Percentiles rank a stretch among this genome's conserved stretches.
phyloP scores from a whole-genome alignment of 192 early-diverging fungal species.

The Backusella morwellensis region DNA sequence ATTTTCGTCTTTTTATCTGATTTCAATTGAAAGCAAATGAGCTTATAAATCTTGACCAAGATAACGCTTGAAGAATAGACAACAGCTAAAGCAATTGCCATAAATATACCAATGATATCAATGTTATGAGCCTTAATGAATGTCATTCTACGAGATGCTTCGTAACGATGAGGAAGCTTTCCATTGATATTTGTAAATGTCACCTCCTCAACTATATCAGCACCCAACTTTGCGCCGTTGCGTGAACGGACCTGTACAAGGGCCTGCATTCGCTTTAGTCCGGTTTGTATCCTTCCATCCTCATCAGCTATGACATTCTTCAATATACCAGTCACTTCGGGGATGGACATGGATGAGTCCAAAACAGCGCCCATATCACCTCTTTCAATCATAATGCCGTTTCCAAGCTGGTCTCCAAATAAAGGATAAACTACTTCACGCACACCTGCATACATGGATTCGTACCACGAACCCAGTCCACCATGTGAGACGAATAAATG shows the following conservation, averaged over 20 bases:
- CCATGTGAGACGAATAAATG: constrained; percentile 30
- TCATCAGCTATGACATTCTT: not conserved
- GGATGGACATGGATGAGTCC: not conserved
- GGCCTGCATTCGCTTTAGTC: not conserved
- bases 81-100: not conserved
- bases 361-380: not conserved
- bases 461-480: constrained; percentile 26
- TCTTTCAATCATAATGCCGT: not conserved
- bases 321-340: not conserved
- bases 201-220: constrained; percentile 26
- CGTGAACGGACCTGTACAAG: constrained; percentile 20
- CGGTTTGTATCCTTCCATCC: not conserved
- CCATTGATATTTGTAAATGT: constrained; percentile 1
- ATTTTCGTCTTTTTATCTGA: not conserved
- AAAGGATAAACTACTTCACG: constrained; percentile 31
- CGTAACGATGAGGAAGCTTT: constrained; percentile 19
- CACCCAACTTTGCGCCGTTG: constrained; percentile 6
- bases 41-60: not conserved
- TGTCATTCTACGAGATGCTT: constrained; percentile 12
- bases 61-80: not conserved
- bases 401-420: constrained; percentile 28
- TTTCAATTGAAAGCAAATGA: not conserved
- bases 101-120: constrained; percentile 11
- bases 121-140: constrained; percentile 20
- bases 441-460: constrained; percentile 30